Conservation (phyloP, 148 eudicot genomes). For the Chenopodium berlandieri region DNA sequence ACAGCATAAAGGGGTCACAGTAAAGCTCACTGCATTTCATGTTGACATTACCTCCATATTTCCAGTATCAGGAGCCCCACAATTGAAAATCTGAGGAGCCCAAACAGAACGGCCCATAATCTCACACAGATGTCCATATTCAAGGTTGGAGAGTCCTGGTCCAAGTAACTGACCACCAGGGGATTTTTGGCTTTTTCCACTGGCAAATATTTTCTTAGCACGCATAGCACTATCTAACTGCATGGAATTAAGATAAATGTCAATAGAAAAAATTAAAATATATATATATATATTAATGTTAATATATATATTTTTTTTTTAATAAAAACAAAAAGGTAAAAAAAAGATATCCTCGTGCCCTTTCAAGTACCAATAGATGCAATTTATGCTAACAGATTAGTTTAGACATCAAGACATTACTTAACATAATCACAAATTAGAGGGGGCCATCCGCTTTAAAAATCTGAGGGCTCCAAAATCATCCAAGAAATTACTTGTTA, state of each 20-base stretch:
- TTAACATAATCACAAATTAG: not conserved
- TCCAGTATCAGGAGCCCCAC: constrained; percentile 99
- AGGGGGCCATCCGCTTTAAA: not conserved
- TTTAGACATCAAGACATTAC: no score
- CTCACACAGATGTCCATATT: constrained; percentile 97
- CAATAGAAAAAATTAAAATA: no score
- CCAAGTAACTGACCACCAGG: constrained; percentile 49
- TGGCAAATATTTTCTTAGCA: constrained; percentile 62
- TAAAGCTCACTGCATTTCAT: not conserved
- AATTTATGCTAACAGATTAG: not conserved
- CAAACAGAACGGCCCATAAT: constrained; percentile 93
- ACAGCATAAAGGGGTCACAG: no score
- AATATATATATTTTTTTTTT: no score
- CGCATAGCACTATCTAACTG: constrained; percentile 90
- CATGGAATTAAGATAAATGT: constrained; percentile 16
- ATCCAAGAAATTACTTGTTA: not conserved
- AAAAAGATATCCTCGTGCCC: constrained; percentile 30
- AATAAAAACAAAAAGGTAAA: no score
- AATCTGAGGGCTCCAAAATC: not conserved
- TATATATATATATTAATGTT: no score
- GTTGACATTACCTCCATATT: constrained; percentile 82
- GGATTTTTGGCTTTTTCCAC: constrained; percentile 38
- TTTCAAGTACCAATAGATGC: not conserved
- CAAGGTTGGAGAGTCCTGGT: constrained; percentile 89
- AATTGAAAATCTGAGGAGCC: constrained; percentile 97